phyloP scores from a whole-genome alignment of 352 stramenopile genomes.

The Pythium biforme region DNA sequence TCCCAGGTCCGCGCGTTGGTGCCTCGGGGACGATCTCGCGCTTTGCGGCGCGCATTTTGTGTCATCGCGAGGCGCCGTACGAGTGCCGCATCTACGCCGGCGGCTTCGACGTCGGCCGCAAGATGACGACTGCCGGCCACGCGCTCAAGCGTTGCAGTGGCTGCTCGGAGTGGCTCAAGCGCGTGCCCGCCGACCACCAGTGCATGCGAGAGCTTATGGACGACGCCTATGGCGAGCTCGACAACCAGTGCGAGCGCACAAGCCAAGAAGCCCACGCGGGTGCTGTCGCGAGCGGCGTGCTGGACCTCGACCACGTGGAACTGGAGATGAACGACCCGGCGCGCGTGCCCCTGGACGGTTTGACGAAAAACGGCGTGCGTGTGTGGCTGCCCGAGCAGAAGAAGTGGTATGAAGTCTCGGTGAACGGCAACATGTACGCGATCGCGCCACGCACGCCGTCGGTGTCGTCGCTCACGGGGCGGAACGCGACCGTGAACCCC shows the following conservation, averaged over 20 bases:
- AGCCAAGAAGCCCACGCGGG: too few relatives aligned
- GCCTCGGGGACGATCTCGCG: constrained; percentile 75
- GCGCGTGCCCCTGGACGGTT: constrained; percentile 53
- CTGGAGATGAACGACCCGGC: constrained; percentile 36
- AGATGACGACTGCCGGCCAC: constrained; percentile 60
- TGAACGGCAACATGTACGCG: constrained; percentile 72
- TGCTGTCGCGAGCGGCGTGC: constrained; percentile 22
- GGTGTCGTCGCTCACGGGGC: constrained; percentile 16
- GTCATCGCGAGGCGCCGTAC: constrained; percentile 51
- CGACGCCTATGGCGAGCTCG: not conserved
- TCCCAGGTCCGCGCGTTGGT: constrained; percentile 69
- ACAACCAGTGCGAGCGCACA: constrained; percentile 2
- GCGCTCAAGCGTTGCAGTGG: constrained; percentile 59
- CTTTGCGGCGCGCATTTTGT: constrained; percentile 69
- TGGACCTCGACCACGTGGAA: constrained; percentile 43
- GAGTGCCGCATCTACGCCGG: constrained; percentile 67
- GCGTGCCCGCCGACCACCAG: constrained; percentile 35
- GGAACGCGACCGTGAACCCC: constrained; percentile 10
- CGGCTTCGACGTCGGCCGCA: constrained; percentile 55
- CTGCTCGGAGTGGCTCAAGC: constrained; percentile 58
- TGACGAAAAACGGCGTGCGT: constrained; percentile 83
- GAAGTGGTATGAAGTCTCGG: constrained; percentile 78
- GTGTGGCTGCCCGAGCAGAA: constrained; percentile 74
- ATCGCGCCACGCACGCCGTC: constrained; percentile 48
- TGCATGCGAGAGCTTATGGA: constrained; percentile 36